Evolutionary conservation across 1,284 basidiomycete genomes (phyloP).

Genomic region (Schizophyllum commune): DNA sequence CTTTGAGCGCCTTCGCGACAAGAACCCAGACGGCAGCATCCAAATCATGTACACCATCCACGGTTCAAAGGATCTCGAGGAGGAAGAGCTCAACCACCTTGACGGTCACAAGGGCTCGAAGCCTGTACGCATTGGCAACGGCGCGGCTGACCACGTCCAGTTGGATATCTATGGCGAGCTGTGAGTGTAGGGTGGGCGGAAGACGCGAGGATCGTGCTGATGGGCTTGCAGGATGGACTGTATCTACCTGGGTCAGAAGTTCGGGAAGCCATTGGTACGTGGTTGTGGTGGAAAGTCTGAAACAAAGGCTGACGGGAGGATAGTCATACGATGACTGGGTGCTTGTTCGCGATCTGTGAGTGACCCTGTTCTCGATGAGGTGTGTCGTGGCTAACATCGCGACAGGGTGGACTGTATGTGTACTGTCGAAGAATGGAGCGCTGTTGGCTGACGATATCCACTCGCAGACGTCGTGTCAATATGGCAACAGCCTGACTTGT

Average conservation of each 20-base stretch:
- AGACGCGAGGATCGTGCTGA: background rate
- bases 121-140: slow-evolving; percentile 80
- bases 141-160: slow-evolving; percentile 85
- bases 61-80: slow-evolving; percentile 77
- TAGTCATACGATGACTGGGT: slow-evolving; percentile 68
- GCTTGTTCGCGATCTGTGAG: slow-evolving; percentile 70
- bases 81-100: slow-evolving; percentile 75
- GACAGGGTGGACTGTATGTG: slow-evolving; percentile 64
- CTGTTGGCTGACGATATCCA: background rate
- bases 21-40: slow-evolving; percentile 81
- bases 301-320: too few species aligned
- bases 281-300: too few species aligned
- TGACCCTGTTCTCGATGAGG: slow-evolving; percentile 7
- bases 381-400: slow-evolving; percentile 2
- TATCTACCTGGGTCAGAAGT: slow-evolving; percentile 90
- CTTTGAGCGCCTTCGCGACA: slow-evolving; percentile 69
- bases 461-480: slow-evolving; percentile 57
- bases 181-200: slow-evolving; percentile 29
- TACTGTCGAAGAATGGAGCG: too few species aligned
- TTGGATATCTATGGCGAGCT: slow-evolving; percentile 92
- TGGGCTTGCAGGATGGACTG: slow-evolving; percentile 71
- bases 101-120: slow-evolving; percentile 82
- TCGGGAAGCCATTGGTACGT: slow-evolving; percentile 39
- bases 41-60: slow-evolving; percentile 92
- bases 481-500: slow-evolving; percentile 67